A percentile compares a stretch with the other conserved stretches of the same genome.
phyloP scores from a whole-genome alignment of 495 filamentous ascomycete genomes.

The Talaromyces proteolyticus region DNA sequence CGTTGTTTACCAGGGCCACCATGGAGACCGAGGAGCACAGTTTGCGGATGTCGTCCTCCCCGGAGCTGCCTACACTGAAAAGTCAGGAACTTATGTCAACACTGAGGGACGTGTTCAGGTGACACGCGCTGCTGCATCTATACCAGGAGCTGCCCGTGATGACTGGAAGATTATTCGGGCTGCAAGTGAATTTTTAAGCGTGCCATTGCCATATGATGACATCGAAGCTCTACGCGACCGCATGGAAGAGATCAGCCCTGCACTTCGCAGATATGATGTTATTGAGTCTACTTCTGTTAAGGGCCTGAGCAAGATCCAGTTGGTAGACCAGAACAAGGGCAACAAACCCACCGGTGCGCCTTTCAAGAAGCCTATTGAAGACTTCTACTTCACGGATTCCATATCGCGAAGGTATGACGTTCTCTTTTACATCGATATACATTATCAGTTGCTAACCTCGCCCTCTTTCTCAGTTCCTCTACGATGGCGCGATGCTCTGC shows the following conservation, averaged over 20 bases:
- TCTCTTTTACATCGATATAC: not conserved
- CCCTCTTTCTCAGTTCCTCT: slow-evolving; percentile 72
- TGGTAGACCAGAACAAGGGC: slow-evolving; percentile 94
- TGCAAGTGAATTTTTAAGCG: slow-evolving; percentile 82
- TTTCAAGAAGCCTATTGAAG: slow-evolving; percentile 78
- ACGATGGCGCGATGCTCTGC: slow-evolving; percentile 96
- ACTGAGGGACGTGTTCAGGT: slow-evolving; percentile 95
- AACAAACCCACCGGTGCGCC: slow-evolving; percentile 56
- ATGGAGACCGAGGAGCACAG: slow-evolving; percentile 89
- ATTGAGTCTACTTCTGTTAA: slow-evolving; percentile 69
- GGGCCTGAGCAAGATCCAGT: slow-evolving; percentile 78
- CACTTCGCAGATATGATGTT: slow-evolving; percentile 82
- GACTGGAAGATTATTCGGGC: slow-evolving; percentile 99
- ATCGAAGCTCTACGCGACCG: slow-evolving; percentile 80
- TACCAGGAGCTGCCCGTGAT: slow-evolving; percentile 83
- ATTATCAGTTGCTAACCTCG: slow-evolving; percentile 20
- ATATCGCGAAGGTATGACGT: slow-evolving; percentile 83
- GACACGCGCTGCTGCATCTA: slow-evolving; percentile 75
- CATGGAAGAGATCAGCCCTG: slow-evolving; percentile 91
- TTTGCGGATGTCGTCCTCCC: slow-evolving; percentile 92
- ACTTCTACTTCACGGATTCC: slow-evolving; percentile 96
- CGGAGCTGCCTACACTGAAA: slow-evolving; percentile 93
- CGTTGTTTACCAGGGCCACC: slow-evolving; percentile 96
- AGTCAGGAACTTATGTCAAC: slow-evolving; percentile 94
- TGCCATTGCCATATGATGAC: slow-evolving; percentile 85